These are phyloP conservation scores for Silybum marianum DNA, from an alignment of 129 eudicot species.

Conservation along the genomic window DNA sequence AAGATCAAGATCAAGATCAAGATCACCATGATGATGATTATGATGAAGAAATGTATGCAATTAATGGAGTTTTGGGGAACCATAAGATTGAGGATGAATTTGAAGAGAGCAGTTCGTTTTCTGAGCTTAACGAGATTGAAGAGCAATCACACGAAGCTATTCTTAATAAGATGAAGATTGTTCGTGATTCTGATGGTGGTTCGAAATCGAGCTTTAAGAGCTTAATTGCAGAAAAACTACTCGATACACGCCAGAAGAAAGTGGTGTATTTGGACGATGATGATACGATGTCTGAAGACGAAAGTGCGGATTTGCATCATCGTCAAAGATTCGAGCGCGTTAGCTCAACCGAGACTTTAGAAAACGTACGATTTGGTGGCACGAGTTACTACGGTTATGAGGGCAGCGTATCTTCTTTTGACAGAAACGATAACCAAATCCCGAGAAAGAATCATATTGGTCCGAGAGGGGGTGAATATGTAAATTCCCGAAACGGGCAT, in stretches of 20 bases:
- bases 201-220: slow-evolving; percentile 25
- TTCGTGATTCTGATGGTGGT: slow-evolving; percentile 31
- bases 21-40: slow-evolving; percentile 2
- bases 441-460: slow-evolving; percentile 31
- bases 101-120: slow-evolving; percentile 25
- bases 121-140: slow-evolving; percentile 21
- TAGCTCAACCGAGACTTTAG: slow-evolving; percentile 45
- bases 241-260: slow-evolving; percentile 25
- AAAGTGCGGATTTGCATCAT: slow-evolving; percentile 25
- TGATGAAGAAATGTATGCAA: neutral
- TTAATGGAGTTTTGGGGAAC: slow-evolving; percentile 9
- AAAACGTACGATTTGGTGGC: slow-evolving; percentile 29
- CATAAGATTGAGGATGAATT: slow-evolving; percentile 17
- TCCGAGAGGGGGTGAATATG: slow-evolving; percentile 26
- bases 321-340: slow-evolving; percentile 33
- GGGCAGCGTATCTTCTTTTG: slow-evolving; percentile 68
- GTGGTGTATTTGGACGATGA: slow-evolving; percentile 28
- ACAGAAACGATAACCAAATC: slow-evolving; percentile 55
- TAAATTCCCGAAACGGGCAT: slow-evolving; percentile 27
- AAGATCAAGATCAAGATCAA: slow-evolving; percentile 2
- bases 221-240: slow-evolving; percentile 37
- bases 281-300: slow-evolving; percentile 33
- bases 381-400: slow-evolving; percentile 53
- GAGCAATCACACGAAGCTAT: slow-evolving; percentile 29
- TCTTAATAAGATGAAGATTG: slow-evolving; percentile 22